These are phyloP conservation scores for Sphaerulina vaccinii DNA, from an alignment of 2,329 filamentous ascomycete genomes.

Conservation along the genomic window DNA sequence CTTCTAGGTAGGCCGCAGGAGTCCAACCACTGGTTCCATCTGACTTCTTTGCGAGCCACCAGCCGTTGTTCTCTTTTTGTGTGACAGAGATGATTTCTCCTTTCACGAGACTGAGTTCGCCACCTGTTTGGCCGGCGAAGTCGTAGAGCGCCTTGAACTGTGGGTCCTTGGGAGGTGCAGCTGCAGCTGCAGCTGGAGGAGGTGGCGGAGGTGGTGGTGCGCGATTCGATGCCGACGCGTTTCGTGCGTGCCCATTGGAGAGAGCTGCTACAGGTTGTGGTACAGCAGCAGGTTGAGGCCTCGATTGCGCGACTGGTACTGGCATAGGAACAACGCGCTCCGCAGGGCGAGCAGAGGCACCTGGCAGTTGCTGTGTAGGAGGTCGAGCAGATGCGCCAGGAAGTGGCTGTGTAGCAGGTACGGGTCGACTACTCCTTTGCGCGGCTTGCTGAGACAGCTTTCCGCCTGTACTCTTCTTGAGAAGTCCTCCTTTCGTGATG, in stretches of 20 bases:
- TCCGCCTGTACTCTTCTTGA: slow-evolving; percentile 71
- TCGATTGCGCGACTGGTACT: slow-evolving; percentile 8
- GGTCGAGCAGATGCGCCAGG: slow-evolving; percentile 40
- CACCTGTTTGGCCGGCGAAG: slow-evolving; percentile 78
- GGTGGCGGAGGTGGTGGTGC: slow-evolving; percentile 58
- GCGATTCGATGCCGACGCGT: slow-evolving; percentile 45
- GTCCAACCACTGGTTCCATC: slow-evolving; percentile 79
- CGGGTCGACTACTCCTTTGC: slow-evolving; percentile 46
- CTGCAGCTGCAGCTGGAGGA: slow-evolving; percentile 48
- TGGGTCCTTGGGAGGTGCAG: slow-evolving; percentile 60
- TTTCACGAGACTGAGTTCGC: slow-evolving; percentile 76
- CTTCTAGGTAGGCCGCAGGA: slow-evolving; percentile 90
- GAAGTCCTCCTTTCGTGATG: slow-evolving; percentile 88
- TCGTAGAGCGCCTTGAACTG: slow-evolving; percentile 91
- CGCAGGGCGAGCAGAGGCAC: slow-evolving; percentile 28
- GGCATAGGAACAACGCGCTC: slow-evolving; percentile 32
- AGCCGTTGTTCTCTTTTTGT: slow-evolving; percentile 94
- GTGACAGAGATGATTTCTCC: slow-evolving; percentile 84
- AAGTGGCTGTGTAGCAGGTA: slow-evolving; percentile 47
- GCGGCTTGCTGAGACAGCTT: slow-evolving; percentile 61
- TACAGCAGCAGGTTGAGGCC: slow-evolving; percentile 8
- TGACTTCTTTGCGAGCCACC: slow-evolving; percentile 86
- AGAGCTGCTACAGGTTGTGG: slow-evolving; percentile 50
- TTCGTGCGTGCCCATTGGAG: slow-evolving; percentile 48
- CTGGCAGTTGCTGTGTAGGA: slow-evolving; percentile 42